Evolutionary conservation across 2,329 filamentous ascomycete species (phyloP).

Genomic region (Chaetoscypha palmicola): DNA sequence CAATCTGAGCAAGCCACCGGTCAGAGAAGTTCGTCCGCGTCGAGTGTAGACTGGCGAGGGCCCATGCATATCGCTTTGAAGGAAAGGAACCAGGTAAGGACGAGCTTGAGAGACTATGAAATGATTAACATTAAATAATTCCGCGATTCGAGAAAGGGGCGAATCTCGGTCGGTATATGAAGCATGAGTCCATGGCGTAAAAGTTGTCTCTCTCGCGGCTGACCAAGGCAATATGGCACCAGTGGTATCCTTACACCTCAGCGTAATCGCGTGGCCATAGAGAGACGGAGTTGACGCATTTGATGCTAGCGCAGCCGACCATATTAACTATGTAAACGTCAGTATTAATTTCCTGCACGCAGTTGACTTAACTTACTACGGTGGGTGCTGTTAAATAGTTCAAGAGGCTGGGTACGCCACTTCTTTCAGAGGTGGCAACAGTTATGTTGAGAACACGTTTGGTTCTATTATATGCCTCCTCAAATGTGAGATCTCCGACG

Average conservation of each 20-base stretch:
- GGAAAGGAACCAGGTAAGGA: conserved; percentile 81
- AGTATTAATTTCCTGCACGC: not conserved
- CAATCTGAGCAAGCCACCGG: conserved; percentile 56
- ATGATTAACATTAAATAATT: conserved; percentile 73
- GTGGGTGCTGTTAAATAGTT: conserved; percentile 93
- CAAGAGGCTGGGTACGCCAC: conserved; percentile 73
- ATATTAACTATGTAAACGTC: conserved; percentile 41
- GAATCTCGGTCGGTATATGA: conserved; percentile 49
- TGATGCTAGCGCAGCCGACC: conserved; percentile 53
- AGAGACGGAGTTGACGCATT: conserved; percentile 44
- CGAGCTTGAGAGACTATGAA: conserved; percentile 91
- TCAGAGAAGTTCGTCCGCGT: conserved; percentile 50
- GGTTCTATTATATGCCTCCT: conserved; percentile 81
- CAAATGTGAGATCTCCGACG: conserved; percentile 83
- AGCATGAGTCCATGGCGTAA: conserved; percentile 48
- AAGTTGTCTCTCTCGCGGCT: conserved; percentile 40
- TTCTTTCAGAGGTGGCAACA: conserved; percentile 66
- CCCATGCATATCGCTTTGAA: conserved; percentile 73
- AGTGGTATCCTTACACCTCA: conserved; percentile 57
- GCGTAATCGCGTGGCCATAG: conserved; percentile 42
- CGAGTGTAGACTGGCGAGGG: conserved; percentile 55
- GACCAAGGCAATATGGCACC: conserved; percentile 55
- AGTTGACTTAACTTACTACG: conserved; percentile 55
- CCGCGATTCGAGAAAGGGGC: conserved; percentile 53
- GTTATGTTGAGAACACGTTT: conserved; percentile 90